Percentiles rank a stretch among this genome's conserved stretches.
phyloP scores from a whole-genome alignment of 176 grass and related monocot genomes.

The Rhynchospora tenuis region DNA sequence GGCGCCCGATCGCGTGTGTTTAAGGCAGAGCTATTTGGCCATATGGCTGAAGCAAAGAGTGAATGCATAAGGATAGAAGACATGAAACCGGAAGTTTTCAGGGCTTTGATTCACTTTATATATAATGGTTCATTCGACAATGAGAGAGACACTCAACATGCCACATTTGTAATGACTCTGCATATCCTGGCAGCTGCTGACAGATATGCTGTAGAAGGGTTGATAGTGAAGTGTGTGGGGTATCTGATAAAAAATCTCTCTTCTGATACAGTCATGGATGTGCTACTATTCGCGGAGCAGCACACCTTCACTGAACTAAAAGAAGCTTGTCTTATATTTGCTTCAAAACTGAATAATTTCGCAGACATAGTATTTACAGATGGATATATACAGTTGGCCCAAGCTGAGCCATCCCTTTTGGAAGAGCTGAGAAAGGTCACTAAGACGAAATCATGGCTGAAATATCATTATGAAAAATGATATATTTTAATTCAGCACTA shows the following conservation, averaged over 20 bases:
- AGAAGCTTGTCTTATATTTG: conserved; percentile 10
- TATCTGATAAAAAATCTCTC: background rate
- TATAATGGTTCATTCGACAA: conserved; percentile 25
- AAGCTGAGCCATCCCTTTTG: background rate
- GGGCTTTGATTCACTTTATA: conserved; percentile 38
- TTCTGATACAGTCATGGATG: background rate
- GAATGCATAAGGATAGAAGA: background rate
- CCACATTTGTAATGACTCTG: conserved; percentile 19
- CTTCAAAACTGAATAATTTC: background rate
- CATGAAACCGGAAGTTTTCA: conserved; percentile 21
- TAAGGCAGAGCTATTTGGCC: conserved; percentile 24
- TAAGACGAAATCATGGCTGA: too few relatives aligned
- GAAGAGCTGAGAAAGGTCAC: background rate
- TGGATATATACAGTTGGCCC: background rate
- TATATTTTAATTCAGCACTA: too few relatives aligned
- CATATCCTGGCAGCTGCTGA: conserved; percentile 31
- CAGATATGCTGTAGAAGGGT: conserved; percentile 29
- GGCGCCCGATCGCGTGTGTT: conserved; percentile 27
- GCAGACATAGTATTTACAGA: background rate
- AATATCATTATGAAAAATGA: too few relatives aligned
- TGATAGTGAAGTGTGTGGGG: conserved; percentile 26
- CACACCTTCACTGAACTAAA: background rate
- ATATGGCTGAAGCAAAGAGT: conserved; percentile 6
- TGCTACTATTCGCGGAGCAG: background rate
- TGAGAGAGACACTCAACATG: background rate